These are phyloP conservation scores for Neophaeococcomyces aloes DNA, from an alignment of 2,329 filamentous ascomycete species.

Conservation along the genomic window DNA sequence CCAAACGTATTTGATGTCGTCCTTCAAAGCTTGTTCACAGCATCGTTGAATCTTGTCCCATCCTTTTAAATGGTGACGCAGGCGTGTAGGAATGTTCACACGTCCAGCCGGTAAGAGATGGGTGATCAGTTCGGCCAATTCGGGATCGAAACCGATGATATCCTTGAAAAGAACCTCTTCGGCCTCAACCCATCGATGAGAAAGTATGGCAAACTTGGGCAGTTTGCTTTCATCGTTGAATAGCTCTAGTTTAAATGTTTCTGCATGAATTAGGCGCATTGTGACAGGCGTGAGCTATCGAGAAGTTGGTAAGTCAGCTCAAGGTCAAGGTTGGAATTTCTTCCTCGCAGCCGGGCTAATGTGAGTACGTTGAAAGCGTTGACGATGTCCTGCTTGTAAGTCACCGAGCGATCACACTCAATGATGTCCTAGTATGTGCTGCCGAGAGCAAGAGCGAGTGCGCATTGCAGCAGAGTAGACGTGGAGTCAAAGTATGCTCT, in stretches of 20 bases:
- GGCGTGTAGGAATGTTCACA: too few relatives aligned
- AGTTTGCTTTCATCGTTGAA: slow-evolving; percentile 1
- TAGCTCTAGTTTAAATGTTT: not conserved
- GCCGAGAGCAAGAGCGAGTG: too few relatives aligned
- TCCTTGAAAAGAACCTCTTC: slow-evolving; percentile 11
- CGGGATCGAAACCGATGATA: not conserved
- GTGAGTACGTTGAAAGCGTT: too few relatives aligned
- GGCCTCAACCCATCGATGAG: slow-evolving; percentile 26
- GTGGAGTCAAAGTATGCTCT: too few relatives aligned
- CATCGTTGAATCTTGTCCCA: slow-evolving; percentile 1
- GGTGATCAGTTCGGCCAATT: too few relatives aligned
- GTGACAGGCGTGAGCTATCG: not conserved
- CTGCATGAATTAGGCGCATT: not conserved
- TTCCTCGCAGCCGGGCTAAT: too few relatives aligned
- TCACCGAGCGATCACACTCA: too few relatives aligned
- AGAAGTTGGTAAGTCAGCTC: not conserved
- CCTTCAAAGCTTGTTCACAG: slow-evolving; percentile 1
- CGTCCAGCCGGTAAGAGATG: too few relatives aligned
- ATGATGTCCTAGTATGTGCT: too few relatives aligned
- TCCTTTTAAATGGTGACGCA: not conserved
- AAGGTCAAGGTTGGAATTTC: too few relatives aligned
- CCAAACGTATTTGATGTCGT: slow-evolving; percentile 9
- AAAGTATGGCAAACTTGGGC: slow-evolving; percentile 25
- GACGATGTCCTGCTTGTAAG: too few relatives aligned
- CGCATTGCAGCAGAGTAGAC: too few relatives aligned